Conservation (phyloP, 352 stramenopile species). For the Phytophthora ramorum region DNA sequence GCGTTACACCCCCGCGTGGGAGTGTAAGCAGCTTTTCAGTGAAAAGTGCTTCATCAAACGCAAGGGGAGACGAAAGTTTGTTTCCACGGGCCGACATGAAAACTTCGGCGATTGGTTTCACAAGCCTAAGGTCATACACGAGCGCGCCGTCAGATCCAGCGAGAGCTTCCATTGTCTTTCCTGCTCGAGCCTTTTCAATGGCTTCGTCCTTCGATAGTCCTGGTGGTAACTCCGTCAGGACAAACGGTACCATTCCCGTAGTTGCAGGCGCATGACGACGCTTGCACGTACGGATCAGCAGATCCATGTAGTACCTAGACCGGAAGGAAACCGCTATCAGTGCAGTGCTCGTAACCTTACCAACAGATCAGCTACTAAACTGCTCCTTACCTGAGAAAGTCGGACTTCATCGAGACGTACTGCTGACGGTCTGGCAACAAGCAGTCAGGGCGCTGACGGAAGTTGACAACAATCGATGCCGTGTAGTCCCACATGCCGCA, state of each 20-base stretch:
- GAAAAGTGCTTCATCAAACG: slow-evolving; percentile 47
- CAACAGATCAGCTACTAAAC: not conserved
- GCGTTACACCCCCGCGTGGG: slow-evolving; percentile 72
- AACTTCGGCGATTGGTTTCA: slow-evolving; percentile 62
- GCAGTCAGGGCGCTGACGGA: slow-evolving; percentile 78
- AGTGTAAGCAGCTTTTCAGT: slow-evolving; percentile 60
- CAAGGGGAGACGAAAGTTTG: not conserved
- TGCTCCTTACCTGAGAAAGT: slow-evolving; percentile 55
- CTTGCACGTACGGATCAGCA: slow-evolving; percentile 95
- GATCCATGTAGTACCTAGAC: slow-evolving; percentile 89
- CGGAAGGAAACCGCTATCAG: not conserved
- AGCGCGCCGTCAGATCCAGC: slow-evolving; percentile 94
- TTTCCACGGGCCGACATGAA: slow-evolving; percentile 15
- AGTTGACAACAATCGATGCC: slow-evolving; percentile 96
- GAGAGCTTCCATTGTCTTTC: slow-evolving; percentile 88
- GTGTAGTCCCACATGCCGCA: slow-evolving; percentile 98
- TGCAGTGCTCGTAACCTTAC: not conserved
- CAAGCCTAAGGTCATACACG: slow-evolving; percentile 93
- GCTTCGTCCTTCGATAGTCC: slow-evolving; percentile 63
- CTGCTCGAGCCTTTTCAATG: slow-evolving; percentile 81
- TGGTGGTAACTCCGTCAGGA: slow-evolving; percentile 90
- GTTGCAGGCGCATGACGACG: slow-evolving; percentile 93
- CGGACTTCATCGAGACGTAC: slow-evolving; percentile 74
- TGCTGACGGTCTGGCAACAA: slow-evolving; percentile 93
- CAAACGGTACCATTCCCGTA: slow-evolving; percentile 96